A percentile compares a stretch with the other conserved stretches of the same genome.
Conservation (phyloP, 306 rosid genomes). For the Pterocarpus macrocarpus region DNA sequence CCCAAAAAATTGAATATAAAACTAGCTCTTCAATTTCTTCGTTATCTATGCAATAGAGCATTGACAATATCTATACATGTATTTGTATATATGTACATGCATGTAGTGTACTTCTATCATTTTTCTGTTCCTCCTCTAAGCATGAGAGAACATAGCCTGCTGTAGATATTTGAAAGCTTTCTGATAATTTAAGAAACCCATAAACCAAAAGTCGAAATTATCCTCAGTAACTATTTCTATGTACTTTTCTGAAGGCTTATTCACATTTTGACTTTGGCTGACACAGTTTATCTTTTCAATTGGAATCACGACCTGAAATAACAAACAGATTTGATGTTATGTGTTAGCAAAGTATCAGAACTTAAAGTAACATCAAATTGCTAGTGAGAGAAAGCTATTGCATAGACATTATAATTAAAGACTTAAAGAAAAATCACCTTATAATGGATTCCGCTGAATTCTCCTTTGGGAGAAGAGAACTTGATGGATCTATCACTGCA, state of each 20-base stretch:
- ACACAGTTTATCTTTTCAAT: slow-evolving; percentile 51
- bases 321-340: neutral
- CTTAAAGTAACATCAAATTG: too few species aligned
- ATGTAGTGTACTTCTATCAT: too few species aligned
- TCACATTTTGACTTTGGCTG: slow-evolving; percentile 53
- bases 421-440: slow-evolving; percentile 39
- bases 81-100: too few species aligned
- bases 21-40: too few species aligned
- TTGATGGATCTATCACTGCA: slow-evolving; percentile 67
- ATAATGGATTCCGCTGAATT: slow-evolving; percentile 54
- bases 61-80: too few species aligned
- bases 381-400: too few species aligned
- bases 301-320: slow-evolving; percentile 59
- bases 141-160: slow-evolving; percentile 50
- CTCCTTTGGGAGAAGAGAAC: slow-evolving; percentile 48
- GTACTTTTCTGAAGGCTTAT: slow-evolving; percentile 65
- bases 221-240: slow-evolving; percentile 67
- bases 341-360: too few species aligned
- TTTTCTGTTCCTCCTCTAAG: neutral
- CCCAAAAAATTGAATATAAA: too few species aligned
- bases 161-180: slow-evolving; percentile 56
- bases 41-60: too few species aligned
- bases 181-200: slow-evolving; percentile 72
- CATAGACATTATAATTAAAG: too few species aligned
- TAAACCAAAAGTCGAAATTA: slow-evolving; percentile 71